phyloP scores from a whole-genome alignment of 129 eudicot genomes.

The Flaveria robusta region DNA sequence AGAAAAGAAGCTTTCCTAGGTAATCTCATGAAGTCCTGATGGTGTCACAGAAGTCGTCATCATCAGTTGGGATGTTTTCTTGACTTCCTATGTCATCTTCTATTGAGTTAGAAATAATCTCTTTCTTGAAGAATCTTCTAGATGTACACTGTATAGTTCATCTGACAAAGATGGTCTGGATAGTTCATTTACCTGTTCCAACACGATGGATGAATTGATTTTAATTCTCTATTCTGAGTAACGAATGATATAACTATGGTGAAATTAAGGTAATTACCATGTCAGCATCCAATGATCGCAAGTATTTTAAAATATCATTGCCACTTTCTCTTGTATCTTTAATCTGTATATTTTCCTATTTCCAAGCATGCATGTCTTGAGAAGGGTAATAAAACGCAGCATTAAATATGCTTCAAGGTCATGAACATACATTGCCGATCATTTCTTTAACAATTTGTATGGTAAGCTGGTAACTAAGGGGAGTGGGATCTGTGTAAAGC shows the following conservation, averaged over 20 bases:
- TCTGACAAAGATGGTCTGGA: slow-evolving; percentile 81
- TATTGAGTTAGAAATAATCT: slow-evolving; percentile 30
- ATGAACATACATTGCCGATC: background rate
- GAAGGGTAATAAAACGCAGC: slow-evolving; percentile 21
- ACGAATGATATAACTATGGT: background rate
- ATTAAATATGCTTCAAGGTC: background rate
- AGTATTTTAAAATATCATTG: slow-evolving; percentile 70
- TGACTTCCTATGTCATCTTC: slow-evolving; percentile 37
- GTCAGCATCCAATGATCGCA: slow-evolving; percentile 68
- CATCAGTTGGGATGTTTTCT: slow-evolving; percentile 41
- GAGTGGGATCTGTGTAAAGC: background rate
- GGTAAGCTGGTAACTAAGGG: background rate
- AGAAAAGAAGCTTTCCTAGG: no score
- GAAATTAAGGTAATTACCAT: slow-evolving; percentile 51
- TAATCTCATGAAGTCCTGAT: no score
- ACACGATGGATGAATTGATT: slow-evolving; percentile 12
- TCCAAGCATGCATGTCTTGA: slow-evolving; percentile 63
- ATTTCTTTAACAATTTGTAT: background rate
- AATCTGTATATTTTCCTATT: slow-evolving; percentile 59
- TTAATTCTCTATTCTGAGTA: background rate
- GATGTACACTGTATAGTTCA: slow-evolving; percentile 67
- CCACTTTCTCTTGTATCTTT: slow-evolving; percentile 52
- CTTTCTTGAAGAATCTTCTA: slow-evolving; percentile 58
- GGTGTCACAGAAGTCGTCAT: slow-evolving; percentile 31
- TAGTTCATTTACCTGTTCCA: slow-evolving; percentile 68